Evolutionary conservation across 257 asterid genomes (phyloP), one percentile per base, ranked within the genome.

Genomic region (Petrea volubilis): DNA sequence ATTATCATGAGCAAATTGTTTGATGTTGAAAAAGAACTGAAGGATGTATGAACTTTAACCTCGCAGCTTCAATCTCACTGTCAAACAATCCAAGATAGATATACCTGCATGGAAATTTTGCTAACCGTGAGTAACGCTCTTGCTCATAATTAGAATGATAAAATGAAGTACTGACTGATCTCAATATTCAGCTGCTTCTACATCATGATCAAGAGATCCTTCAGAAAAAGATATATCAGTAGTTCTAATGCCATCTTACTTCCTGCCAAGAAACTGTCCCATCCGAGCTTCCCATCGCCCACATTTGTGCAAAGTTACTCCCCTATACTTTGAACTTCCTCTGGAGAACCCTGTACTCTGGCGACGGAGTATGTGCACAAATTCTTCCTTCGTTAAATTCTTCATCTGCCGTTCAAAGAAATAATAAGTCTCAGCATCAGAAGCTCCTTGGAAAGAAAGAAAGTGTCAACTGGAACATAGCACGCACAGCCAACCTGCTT

Each of bases 251-350:
- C 24, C 51, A 51, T 73, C 95, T 77, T 74, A 93, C 98, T 94
- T 94, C 90, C 91, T 94, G 80, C 98, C 98, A 72, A 94, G 98
- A 74, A 88, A 89, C 79, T 94, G 98, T 50, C 98, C 98, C 97
- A 94, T 89, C 68, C 97, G 85, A 79, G 98, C 98, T 80, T 94
- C 98, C 98, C 98, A 94, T 38, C 96, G 89, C 38, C 98, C 98
- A 78, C 98, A 94, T 88, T 89, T 94, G 84, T 94, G 97, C 79
- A 89, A 76, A 27, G 98, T 91, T 47, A 94, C 98, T 51, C 97
- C 98, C 79, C 98, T 87, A 78, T 87, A 94, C 76, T 89, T 91
- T 0, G 97, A 94, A 80, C 93, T 91, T 33, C 98, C 98, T 84
- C 98, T 81, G 9, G 98, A 86, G 78, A 91, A 91, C 36, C 97